These are phyloP conservation scores for Plasmodium cynomolgi DNA, from an alignment of 169 alveolate species.

Conservation along the genomic window DNA sequence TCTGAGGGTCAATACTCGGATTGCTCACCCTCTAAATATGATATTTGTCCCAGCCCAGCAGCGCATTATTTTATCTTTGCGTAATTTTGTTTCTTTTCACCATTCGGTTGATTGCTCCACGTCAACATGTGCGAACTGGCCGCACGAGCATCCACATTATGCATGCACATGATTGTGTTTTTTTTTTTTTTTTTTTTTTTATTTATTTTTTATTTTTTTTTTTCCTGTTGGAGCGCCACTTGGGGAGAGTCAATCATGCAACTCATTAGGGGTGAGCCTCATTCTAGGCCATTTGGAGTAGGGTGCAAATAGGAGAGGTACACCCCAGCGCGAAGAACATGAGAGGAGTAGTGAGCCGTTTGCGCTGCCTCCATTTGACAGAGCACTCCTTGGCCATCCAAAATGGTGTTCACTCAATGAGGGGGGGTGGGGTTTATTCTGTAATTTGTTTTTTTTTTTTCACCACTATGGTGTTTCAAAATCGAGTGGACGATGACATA, in stretches of 20 bases:
- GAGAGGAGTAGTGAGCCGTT: neutral
- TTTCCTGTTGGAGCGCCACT: neutral
- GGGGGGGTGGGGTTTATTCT: neutral
- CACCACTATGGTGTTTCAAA: neutral
- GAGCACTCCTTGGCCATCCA: neutral
- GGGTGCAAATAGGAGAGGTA: neutral
- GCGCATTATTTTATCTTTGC: neutral
- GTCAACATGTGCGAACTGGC: neutral
- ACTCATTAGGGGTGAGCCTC: neutral
- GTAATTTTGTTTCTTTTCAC: neutral
- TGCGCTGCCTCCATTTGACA: neutral
- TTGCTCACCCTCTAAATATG: neutral
- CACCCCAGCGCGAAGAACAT: neutral
- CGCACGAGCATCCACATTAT: neutral
- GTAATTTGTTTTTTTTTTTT: neutral
- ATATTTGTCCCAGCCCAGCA: neutral
- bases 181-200: too few relatives aligned
- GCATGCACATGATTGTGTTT: neutral
- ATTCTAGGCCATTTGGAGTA: neutral
- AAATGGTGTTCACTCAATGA: neutral
- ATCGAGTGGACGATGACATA: neutral
- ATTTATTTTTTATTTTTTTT: too few relatives aligned
- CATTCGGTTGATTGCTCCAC: neutral
- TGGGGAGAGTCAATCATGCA: neutral
- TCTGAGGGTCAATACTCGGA: neutral